phyloP scores from a whole-genome alignment of 108 stramenopile genomes.

The Stephanodiscus minutulus region DNA sequence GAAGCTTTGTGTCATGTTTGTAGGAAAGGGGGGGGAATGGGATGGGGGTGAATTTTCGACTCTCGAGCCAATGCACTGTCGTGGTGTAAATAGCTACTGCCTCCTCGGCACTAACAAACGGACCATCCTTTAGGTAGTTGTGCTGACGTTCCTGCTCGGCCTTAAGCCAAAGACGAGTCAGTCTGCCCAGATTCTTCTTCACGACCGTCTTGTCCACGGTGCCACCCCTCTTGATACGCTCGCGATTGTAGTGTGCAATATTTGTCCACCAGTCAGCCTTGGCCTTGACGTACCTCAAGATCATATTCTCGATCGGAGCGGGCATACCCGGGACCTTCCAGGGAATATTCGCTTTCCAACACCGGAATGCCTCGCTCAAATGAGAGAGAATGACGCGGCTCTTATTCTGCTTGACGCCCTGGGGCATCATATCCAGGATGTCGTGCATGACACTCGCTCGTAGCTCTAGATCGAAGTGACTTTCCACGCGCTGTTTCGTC shows the following conservation, averaged over 20 bases:
- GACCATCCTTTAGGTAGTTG: slow-evolving; percentile 99
- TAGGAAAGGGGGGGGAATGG: slow-evolving; percentile 99
- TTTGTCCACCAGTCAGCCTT: slow-evolving; percentile 99
- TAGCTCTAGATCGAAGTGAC: slow-evolving; percentile 98
- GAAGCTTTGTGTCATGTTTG: slow-evolving; percentile 99
- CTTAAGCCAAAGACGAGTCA: slow-evolving; percentile 99
- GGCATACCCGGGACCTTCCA: slow-evolving; percentile 99
- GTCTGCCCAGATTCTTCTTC: slow-evolving; percentile 97
- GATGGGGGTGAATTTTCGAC: slow-evolving; percentile 97
- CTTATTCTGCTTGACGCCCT: slow-evolving; percentile 99
- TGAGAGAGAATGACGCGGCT: slow-evolving; percentile 96
- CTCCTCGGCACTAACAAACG: slow-evolving; percentile 98
- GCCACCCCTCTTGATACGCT: slow-evolving; percentile 99
- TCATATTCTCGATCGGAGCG: slow-evolving; percentile 99
- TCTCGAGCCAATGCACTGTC: slow-evolving; percentile 99
- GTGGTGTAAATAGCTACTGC: slow-evolving; percentile 99
- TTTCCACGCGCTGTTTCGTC: slow-evolving; percentile 99
- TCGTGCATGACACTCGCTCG: slow-evolving; percentile 99
- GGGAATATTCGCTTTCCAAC: slow-evolving; percentile 99
- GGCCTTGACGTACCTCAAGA: slow-evolving; percentile 98
- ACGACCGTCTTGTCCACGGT: slow-evolving; percentile 99
- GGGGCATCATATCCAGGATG: slow-evolving; percentile 99
- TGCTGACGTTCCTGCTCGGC: slow-evolving; percentile 99
- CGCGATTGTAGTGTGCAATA: slow-evolving; percentile 98
- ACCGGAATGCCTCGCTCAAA: slow-evolving; percentile 97